These are phyloP conservation scores for Drechmeria coniospora DNA, from an alignment of 2,329 filamentous ascomycete species.

Conservation along the genomic window DNA sequence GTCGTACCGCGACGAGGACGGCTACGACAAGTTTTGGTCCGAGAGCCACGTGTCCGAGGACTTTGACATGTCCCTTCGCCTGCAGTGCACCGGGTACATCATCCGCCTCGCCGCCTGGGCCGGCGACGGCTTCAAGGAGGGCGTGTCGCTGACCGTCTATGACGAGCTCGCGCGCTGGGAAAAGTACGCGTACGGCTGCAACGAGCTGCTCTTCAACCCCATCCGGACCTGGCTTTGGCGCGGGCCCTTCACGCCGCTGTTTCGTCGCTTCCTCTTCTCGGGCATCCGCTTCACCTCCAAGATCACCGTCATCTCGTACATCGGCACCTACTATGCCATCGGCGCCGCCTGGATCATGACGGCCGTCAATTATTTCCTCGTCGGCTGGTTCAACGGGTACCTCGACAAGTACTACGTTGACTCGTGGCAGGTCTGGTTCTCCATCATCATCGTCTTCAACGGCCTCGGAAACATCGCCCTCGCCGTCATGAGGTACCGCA, in stretches of 20 bases:
- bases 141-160: slow-evolving; percentile 71
- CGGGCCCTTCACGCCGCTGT: slow-evolving; percentile 67
- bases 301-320: slow-evolving; percentile 61
- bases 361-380: slow-evolving; percentile 57
- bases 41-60: slow-evolving; percentile 69
- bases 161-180: slow-evolving; percentile 77
- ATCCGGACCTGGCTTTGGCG: slow-evolving; percentile 55
- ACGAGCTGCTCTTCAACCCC: slow-evolving; percentile 68
- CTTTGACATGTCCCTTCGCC: slow-evolving; percentile 66
- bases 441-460: slow-evolving; percentile 65
- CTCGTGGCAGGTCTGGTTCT: slow-evolving; percentile 68
- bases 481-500: slow-evolving; percentile 57
- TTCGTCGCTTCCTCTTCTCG: slow-evolving; percentile 57
- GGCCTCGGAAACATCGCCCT: slow-evolving; percentile 58
- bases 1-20: slow-evolving; percentile 52
- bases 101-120: slow-evolving; percentile 60
- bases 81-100: slow-evolving; percentile 57
- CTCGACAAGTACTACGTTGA: slow-evolving; percentile 71
- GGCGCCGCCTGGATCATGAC: slow-evolving; percentile 63
- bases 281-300: slow-evolving; percentile 63
- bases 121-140: slow-evolving; percentile 66
- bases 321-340: slow-evolving; percentile 69
- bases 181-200: slow-evolving; percentile 75
- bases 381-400: slow-evolving; percentile 62
- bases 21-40: slow-evolving; percentile 69